Evolutionary conservation across 108 stramenopile genomes (phyloP).

Genomic region (Craspedostauros australis): DNA sequence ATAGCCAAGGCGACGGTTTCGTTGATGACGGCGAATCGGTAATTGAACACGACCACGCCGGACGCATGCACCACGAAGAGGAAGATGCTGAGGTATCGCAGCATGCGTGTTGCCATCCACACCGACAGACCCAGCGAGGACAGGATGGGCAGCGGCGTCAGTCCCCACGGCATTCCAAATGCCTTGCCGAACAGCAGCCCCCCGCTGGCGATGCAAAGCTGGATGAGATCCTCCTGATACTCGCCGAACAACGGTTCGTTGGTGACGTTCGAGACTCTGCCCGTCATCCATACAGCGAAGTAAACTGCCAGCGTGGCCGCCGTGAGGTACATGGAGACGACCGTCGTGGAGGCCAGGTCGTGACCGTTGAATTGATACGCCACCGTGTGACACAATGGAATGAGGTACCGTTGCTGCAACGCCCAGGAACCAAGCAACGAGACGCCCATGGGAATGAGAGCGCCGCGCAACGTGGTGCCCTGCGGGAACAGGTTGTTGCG

Average conservation of each 20-base stretch:
- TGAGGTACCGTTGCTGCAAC: constrained; percentile 58
- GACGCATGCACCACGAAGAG: constrained; percentile 66
- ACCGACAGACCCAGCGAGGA: constrained; percentile 52
- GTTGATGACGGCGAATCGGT: constrained; percentile 63
- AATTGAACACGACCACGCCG: constrained; percentile 47
- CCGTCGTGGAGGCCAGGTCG: constrained; percentile 33
- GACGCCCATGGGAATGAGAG: constrained; percentile 39
- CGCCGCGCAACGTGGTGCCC: constrained; percentile 36
- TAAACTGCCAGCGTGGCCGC: constrained; percentile 35
- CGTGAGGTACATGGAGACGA: constrained; percentile 41
- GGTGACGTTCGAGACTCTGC: constrained; percentile 41
- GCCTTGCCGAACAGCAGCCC: constrained; percentile 55
- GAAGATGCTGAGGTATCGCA: constrained; percentile 59
- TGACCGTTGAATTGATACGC: constrained; percentile 71
- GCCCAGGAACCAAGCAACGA: constrained; percentile 52
- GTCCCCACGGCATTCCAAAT: constrained; percentile 65
- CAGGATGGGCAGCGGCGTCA: constrained; percentile 69
- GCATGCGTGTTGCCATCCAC: constrained; percentile 65
- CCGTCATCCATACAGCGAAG: constrained; percentile 52
- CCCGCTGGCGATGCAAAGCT: constrained; percentile 40
- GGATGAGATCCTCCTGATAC: constrained; percentile 78
- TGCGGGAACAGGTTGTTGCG: constrained; percentile 30
- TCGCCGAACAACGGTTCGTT: constrained; percentile 60
- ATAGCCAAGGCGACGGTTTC: constrained; percentile 30
- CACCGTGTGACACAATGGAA: constrained; percentile 48